Base-by-base conservation (phyloP, 2,329 filamentous ascomycete species). In the Neonectria hederae region DNA sequence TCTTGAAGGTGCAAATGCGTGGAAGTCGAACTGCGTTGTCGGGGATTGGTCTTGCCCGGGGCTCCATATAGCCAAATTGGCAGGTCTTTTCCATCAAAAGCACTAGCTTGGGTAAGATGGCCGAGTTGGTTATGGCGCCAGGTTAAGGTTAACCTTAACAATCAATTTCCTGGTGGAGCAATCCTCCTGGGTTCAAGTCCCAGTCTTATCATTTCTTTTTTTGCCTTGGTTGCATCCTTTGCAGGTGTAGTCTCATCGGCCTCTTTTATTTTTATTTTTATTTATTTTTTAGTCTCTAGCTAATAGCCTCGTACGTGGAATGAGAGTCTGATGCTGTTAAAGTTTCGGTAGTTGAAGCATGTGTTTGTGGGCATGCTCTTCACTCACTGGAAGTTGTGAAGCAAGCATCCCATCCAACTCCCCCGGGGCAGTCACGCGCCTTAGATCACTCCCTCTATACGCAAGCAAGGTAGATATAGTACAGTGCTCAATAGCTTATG, bases 1-100 rank as follows among this genome's bases (percentile, higher is more conserved):
- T 5, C 32, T 40, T 49, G 17, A 19, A 5, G 46, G 10, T 21
- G 10, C 10, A n/a, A 1, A 11, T 19, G 17, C 10, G 17, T 19
- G 9, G 17, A 19, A n/a, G 5, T 21, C n/a, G 93, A 95, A 83
- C 84, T 97, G 69, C 92, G 91, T 59, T 97, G 5, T 30, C 9
- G 5, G 6, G 28, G 46, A 3, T 6, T 5, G 17, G 3, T 26
- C 11, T n/a, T 21, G 6, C 5, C 5, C 5, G 10, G n/a, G 6
- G 3, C 46, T 17, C 13, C 10, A 14, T 32, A 32, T 49, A 21
- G 4, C 17, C 9, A 30, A 49, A 21, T 21, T 32, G 11, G n/a
- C 1, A 5, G 21, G 2, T 0, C 54, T 66, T 43, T 66, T 66
- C 62, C 69, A 71, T 62, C 69, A 71, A 54, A 67, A 69, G 57